These are phyloP conservation scores for Paramecium octaurelia DNA, from an alignment of 73 alveolate genomes.

Conservation along the genomic window DNA sequence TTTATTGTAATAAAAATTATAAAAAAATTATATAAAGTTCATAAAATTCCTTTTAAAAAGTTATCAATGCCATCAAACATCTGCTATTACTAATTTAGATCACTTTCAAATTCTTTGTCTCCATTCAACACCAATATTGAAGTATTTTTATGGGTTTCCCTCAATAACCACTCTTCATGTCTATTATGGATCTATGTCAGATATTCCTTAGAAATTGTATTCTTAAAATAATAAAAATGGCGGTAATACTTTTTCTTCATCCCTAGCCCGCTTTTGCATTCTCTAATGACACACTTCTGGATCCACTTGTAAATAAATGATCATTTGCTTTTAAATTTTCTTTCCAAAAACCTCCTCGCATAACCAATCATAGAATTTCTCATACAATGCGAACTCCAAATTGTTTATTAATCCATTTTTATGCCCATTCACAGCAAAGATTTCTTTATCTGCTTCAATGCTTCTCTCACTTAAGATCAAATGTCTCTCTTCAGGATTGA, in stretches of 20 bases:
- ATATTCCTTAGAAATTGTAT: slow-evolving; percentile 14
- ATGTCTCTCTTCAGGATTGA: neutral
- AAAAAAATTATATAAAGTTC: neutral
- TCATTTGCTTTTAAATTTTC: neutral
- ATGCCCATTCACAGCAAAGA: slow-evolving; percentile 45
- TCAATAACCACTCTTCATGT: slow-evolving; percentile 50
- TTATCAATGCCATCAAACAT: neutral
- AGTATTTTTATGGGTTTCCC: neutral
- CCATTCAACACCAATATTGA: neutral
- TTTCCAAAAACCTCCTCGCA: neutral
- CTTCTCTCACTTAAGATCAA: slow-evolving; percentile 6
- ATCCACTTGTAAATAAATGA: slow-evolving; percentile 12
- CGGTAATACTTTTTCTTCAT: slow-evolving; percentile 39
- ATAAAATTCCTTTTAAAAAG: neutral
- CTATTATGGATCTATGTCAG: slow-evolving; percentile 29
- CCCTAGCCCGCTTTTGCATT: slow-evolving; percentile 6
- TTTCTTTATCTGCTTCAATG: neutral
- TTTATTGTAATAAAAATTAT: neutral
- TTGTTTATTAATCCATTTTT: slow-evolving; percentile 13
- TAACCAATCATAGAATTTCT: slow-evolving; percentile 40
- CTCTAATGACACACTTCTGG: neutral
- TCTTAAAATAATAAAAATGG: neutral
- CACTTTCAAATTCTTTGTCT: neutral
- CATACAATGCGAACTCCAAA: neutral
- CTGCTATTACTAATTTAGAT: neutral